Conservation (phyloP, 169 alveolate genomes). For the Cryptosporidium ubiquitum region DNA sequence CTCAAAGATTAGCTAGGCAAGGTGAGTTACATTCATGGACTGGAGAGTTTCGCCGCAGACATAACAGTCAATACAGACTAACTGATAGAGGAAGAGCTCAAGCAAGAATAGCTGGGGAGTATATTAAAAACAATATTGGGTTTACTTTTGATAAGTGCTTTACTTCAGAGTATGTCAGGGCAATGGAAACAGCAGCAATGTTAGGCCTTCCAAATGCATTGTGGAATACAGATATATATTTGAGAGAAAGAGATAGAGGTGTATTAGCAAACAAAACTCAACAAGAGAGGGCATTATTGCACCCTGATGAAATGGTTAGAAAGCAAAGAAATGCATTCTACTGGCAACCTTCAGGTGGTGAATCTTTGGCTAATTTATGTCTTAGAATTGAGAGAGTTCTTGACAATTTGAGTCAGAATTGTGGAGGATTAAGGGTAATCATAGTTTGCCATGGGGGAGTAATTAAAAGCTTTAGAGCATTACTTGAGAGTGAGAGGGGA, state of each 20-base stretch:
- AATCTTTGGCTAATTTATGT: constrained; percentile 79
- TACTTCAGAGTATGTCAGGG: constrained; percentile 80
- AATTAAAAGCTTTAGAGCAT: constrained; percentile 78
- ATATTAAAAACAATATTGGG: constrained; percentile 75
- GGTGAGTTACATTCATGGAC: constrained; percentile 76
- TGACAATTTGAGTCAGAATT: constrained; percentile 74
- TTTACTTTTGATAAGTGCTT: constrained; percentile 76
- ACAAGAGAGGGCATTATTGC: constrained; percentile 73
- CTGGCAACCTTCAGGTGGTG: constrained; percentile 79
- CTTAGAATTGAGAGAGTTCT: constrained; percentile 77
- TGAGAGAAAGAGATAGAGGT: constrained; percentile 82
- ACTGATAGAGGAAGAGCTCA: constrained; percentile 81
- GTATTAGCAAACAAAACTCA: constrained; percentile 79
- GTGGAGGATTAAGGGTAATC: constrained; percentile 79
- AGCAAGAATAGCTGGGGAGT: constrained; percentile 80
- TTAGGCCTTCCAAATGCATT: constrained; percentile 78
- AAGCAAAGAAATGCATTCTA: constrained; percentile 77
- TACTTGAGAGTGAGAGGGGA: constrained; percentile 76
- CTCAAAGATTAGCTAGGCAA: constrained; percentile 76
- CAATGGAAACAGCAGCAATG: constrained; percentile 82
- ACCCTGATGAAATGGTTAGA: constrained; percentile 78
- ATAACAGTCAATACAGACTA: constrained; percentile 77
- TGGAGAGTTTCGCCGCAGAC: constrained; percentile 78
- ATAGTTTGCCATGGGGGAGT: constrained; percentile 83
- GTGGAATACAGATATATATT: constrained; percentile 77